phyloP scores from a whole-genome alignment of 805 yeast species.

The Saccharomycopsis sp. region DNA sequence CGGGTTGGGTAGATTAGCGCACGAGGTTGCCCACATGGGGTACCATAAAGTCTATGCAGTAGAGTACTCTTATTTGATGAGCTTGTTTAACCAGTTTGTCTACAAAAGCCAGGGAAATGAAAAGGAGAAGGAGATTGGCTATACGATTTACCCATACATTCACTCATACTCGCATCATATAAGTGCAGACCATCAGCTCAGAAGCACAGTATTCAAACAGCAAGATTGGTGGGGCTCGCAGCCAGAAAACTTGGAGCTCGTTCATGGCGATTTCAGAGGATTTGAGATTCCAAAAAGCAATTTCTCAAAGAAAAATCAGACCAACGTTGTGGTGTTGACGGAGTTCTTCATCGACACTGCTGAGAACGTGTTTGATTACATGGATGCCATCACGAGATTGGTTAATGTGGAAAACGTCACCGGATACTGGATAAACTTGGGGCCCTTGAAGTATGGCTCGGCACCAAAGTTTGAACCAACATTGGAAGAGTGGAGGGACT shows the following conservation, averaged over 20 bases:
- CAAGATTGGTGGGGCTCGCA: too few relatives aligned
- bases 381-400: slow-evolving; percentile 51
- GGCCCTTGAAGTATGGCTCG: slow-evolving; percentile 89
- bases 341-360: slow-evolving; percentile 90
- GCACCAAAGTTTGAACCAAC: slow-evolving; percentile 70
- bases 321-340: slow-evolving; percentile 50
- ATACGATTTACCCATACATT: slow-evolving; percentile 39
- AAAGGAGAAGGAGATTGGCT: slow-evolving; percentile 3
- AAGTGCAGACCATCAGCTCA: slow-evolving; percentile 38
- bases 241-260: slow-evolving; percentile 41
- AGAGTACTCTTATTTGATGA: slow-evolving; percentile 73
- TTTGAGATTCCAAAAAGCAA: slow-evolving; percentile 31
- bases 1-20: slow-evolving; percentile 74
- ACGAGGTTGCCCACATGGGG: slow-evolving; percentile 39
- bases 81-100: slow-evolving; percentile 52
- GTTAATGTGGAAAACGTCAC: slow-evolving; percentile 30
- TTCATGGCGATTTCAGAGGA: slow-evolving; percentile 56
- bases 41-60: slow-evolving; percentile 54
- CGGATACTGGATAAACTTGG: slow-evolving; percentile 80
- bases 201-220: slow-evolving; percentile 30
- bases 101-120: too few relatives aligned
- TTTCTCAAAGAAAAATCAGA: slow-evolving; percentile 25
- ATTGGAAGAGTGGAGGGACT: slow-evolving; percentile 52
- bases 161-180: slow-evolving; percentile 65
- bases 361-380: slow-evolving; percentile 68